phyloP scores from a whole-genome alignment of 2,329 filamentous ascomycete genomes.

The Ambrosiella cleistominuta region DNA sequence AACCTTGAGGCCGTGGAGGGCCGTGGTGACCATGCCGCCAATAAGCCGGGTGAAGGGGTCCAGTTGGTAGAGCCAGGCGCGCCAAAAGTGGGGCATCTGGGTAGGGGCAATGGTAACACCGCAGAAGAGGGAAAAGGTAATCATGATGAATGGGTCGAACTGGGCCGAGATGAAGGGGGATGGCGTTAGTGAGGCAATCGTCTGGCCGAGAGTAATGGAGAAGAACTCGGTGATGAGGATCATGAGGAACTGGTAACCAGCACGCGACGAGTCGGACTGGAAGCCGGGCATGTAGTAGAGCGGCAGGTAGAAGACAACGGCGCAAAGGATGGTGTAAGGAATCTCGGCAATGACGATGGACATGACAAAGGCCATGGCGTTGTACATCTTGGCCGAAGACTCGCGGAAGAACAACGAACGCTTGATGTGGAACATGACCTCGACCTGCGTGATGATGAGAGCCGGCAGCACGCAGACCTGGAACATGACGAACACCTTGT shows the following conservation, averaged over 20 bases:
- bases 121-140: conserved; percentile 72
- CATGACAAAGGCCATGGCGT: conserved; percentile 56
- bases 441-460: conserved; percentile 66
- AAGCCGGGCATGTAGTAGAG: conserved; percentile 75
- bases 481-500: conserved; percentile 80
- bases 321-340: conserved; percentile 67
- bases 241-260: conserved; percentile 78
- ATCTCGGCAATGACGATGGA: conserved; percentile 70
- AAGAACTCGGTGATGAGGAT: conserved; percentile 71
- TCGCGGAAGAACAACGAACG: conserved; percentile 76
- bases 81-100: conserved; percentile 65
- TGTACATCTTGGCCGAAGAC: conserved; percentile 72
- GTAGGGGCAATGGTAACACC: conserved; percentile 67
- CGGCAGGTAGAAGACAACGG: conserved; percentile 63
- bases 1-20: conserved; percentile 49
- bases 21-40: conserved; percentile 61
- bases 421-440: conserved; percentile 62
- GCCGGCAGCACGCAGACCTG: conserved; percentile 72
- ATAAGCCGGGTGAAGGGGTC: conserved; percentile 73
- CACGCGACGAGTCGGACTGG: conserved; percentile 40
- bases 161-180: conserved; percentile 62
- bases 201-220: conserved; percentile 62
- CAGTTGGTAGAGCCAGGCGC: conserved; percentile 64
- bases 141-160: conserved; percentile 66
- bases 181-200: conserved; percentile 59